Conservation (phyloP, 2,329 filamentous ascomycete species). For the Phoma sp. region DNA sequence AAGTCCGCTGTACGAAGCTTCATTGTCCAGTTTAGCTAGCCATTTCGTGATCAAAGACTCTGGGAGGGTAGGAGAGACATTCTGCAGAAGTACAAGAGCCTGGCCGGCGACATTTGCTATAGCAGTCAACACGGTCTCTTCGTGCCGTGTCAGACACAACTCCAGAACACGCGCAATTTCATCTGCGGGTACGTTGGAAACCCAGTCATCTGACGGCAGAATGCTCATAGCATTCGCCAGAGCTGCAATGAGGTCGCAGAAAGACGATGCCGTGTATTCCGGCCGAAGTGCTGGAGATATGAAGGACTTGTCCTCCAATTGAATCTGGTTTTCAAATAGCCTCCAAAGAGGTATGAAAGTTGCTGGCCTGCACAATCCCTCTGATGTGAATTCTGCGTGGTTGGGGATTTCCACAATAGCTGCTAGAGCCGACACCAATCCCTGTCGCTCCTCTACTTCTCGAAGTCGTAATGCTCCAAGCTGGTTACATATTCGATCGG, state of each 20-base stretch:
- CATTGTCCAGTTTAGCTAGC: slow-evolving; percentile 41
- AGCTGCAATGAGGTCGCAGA: slow-evolving; percentile 60
- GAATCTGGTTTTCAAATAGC: slow-evolving; percentile 39
- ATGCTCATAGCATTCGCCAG: slow-evolving; percentile 28
- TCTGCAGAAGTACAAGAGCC: slow-evolving; percentile 28
- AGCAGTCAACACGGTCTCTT: slow-evolving; percentile 42
- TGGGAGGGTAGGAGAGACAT: slow-evolving; percentile 11
- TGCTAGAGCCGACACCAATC: slow-evolving; percentile 64
- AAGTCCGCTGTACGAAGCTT: slow-evolving; percentile 49
- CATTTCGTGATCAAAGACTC: slow-evolving; percentile 34
- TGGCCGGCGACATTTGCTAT: slow-evolving; percentile 34
- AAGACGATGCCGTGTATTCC: slow-evolving; percentile 69
- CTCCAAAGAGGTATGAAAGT: slow-evolving; percentile 39
- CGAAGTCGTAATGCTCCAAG: slow-evolving; percentile 59
- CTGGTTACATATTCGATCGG: slow-evolving; percentile 51
- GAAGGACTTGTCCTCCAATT: slow-evolving; percentile 49
- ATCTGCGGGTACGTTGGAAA: slow-evolving; percentile 17
- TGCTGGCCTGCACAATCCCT: background rate
- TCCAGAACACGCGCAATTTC: slow-evolving; percentile 36
- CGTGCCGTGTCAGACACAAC: slow-evolving; percentile 44
- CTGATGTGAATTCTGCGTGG: background rate
- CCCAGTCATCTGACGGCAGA: slow-evolving; percentile 6
- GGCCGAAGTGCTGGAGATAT: slow-evolving; percentile 60
- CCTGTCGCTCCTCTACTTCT: slow-evolving; percentile 74
- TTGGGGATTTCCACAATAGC: slow-evolving; percentile 25